phyloP scores from a whole-genome alignment of 108 stramenopile species.

The Phaeodactylum tricornutum region DNA sequence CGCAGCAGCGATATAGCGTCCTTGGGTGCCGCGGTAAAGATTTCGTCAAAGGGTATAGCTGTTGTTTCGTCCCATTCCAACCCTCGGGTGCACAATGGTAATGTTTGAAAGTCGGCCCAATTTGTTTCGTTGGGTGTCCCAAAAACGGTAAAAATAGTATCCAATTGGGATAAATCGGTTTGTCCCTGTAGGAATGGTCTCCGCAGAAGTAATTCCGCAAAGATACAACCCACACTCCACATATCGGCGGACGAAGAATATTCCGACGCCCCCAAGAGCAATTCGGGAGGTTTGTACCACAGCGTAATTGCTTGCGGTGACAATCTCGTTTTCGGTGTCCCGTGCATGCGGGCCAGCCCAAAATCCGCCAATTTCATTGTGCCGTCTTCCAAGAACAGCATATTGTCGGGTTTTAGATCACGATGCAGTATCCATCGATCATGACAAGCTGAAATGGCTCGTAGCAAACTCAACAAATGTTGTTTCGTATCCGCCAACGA shows the following conservation, averaged over 20 bases:
- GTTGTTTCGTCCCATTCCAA: slow-evolving; percentile 71
- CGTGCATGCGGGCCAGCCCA: slow-evolving; percentile 79
- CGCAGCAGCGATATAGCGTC: slow-evolving; percentile 75
- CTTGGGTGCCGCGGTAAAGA: slow-evolving; percentile 77
- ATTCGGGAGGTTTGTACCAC: slow-evolving; percentile 94
- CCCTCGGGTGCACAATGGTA: slow-evolving; percentile 67
- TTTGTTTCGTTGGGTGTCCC: slow-evolving; percentile 82
- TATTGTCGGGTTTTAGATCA: slow-evolving; percentile 58
- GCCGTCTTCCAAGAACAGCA: slow-evolving; percentile 69
- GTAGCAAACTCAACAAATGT: slow-evolving; percentile 55
- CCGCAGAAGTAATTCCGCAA: slow-evolving; percentile 85
- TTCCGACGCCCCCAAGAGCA: slow-evolving; percentile 84
- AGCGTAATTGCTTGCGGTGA: slow-evolving; percentile 89
- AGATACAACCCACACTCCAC: slow-evolving; percentile 93
- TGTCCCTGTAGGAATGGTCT: slow-evolving; percentile 84
- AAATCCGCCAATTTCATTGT: slow-evolving; percentile 90
- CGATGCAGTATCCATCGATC: slow-evolving; percentile 83
- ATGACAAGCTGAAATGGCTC: slow-evolving; percentile 75
- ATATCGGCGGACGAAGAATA: slow-evolving; percentile 89
- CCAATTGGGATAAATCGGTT: slow-evolving; percentile 73
- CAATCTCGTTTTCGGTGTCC: slow-evolving; percentile 72
- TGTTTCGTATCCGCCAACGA: slow-evolving; percentile 80
- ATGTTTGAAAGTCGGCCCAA: slow-evolving; percentile 74
- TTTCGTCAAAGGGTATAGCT: slow-evolving; percentile 79
- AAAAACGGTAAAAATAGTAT: slow-evolving; percentile 83